Percentiles rank a stretch among this genome's conserved stretches.
These are phyloP conservation scores for Thermomucor indicae-seudaticae DNA, from an alignment of 371 early-diverging fungal species.

Conservation along the genomic window DNA sequence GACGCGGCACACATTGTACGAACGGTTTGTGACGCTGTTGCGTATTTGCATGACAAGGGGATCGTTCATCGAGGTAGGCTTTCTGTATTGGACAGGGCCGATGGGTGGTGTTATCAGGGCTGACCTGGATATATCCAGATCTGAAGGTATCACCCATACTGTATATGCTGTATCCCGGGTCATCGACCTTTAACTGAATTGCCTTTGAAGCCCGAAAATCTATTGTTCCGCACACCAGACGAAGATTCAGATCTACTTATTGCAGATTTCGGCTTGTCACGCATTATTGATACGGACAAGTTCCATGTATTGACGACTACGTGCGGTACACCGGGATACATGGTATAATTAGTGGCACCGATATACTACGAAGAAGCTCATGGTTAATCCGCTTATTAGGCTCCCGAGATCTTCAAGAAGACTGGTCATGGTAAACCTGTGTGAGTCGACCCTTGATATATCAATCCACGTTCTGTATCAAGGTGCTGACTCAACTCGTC, in stretches of 20 bases:
- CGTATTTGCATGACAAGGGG: conserved; percentile 79
- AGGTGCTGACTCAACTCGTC: no score
- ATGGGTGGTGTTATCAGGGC: no score
- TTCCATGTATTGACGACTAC: conserved; percentile 75
- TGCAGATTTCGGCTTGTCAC: conserved; percentile 89
- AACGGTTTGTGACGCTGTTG: conserved; percentile 72
- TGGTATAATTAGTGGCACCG: conserved; percentile 27
- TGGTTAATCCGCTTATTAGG: conserved; percentile 33
- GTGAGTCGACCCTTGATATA: conserved; percentile 20
- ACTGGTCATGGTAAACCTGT: conserved; percentile 64
- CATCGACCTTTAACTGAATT: not conserved
- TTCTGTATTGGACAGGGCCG: conserved; percentile 4
- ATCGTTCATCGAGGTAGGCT: conserved; percentile 87
- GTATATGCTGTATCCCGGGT: not conserved
- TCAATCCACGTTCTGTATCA: no score
- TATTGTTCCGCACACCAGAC: conserved; percentile 74
- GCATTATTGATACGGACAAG: conserved; percentile 77
- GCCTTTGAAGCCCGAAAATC: conserved; percentile 72
- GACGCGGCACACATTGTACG: conserved; percentile 84
- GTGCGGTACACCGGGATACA: conserved; percentile 88
- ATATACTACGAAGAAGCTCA: not conserved
- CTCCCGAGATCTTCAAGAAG: conserved; percentile 80
- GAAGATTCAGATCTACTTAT: conserved; percentile 72
- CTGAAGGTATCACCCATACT: conserved; percentile 14
- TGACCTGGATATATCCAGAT: no score